Evolutionary conservation across 768 basidiomycete species (phyloP).

Genomic region (Pisolithus tinctorius): DNA sequence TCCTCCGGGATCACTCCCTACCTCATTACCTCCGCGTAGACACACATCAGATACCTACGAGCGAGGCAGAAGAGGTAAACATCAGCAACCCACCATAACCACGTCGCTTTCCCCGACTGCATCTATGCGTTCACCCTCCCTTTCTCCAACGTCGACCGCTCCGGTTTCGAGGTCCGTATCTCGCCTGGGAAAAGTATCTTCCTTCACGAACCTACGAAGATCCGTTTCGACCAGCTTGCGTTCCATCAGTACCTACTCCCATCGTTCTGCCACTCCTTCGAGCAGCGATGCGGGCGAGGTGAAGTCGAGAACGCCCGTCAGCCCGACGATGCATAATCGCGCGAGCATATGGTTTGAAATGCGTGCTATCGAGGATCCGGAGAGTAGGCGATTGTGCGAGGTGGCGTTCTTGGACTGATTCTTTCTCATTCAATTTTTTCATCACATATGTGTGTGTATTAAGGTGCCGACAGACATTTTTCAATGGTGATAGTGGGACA

Average conservation of each 20-base stretch:
- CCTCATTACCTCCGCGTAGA: slow-evolving; percentile 5
- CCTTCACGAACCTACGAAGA: slow-evolving; percentile 34
- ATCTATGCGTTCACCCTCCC: neutral
- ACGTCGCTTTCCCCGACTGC: neutral
- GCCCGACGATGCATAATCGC: slow-evolving; percentile 52
- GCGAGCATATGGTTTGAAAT: slow-evolving; percentile 52
- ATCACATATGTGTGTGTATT: neutral
- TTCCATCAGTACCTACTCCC: slow-evolving; percentile 23
- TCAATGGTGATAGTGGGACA: neutral
- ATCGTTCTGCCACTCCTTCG: slow-evolving; percentile 3
- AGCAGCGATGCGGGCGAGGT: neutral
- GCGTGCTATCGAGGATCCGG: slow-evolving; percentile 55
- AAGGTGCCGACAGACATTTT: neutral
- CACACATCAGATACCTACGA: slow-evolving; percentile 15
- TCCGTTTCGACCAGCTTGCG: slow-evolving; percentile 30
- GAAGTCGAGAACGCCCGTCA: slow-evolving; percentile 16
- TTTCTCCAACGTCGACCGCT: neutral
- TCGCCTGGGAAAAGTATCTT: slow-evolving; percentile 9
- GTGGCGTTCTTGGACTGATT: slow-evolving; percentile 52
- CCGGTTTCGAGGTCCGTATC: neutral
- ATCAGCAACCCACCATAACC: neutral
- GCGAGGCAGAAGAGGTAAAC: slow-evolving; percentile 6
- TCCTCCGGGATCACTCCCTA: neutral
- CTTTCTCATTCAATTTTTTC: neutral
- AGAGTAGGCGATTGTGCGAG: slow-evolving; percentile 64